Base-by-base conservation (phyloP, 129 eudicot species). In the Chrysanthemum seticuspe region DNA sequence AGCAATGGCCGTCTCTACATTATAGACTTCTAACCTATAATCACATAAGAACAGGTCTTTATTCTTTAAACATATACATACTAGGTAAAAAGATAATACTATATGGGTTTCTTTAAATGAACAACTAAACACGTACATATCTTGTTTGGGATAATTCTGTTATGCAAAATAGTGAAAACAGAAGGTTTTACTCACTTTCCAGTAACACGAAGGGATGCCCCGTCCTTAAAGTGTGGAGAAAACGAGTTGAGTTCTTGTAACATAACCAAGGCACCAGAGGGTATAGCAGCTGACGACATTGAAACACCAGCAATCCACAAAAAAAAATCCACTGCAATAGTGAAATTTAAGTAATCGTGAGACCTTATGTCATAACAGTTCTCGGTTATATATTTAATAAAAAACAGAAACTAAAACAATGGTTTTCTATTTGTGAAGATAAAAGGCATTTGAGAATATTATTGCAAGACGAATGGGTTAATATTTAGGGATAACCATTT, bases 201-300 rank as follows among this genome's bases (percentile, higher is more conserved):
- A 59, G 90, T 89, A 54, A 89, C 96, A 73, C 98, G 82, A 60
- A 89, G 82, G 2, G 98, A 89, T 5, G 85, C 89, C 58, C 96
- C 98, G 13, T 92, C 75, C 81, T 80, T 87, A 64, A 87, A 92
- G 19, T 81, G 83, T 7, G 88, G 85, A 9, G 95, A 85, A 74
- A 91, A 70, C 29, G 96, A 82, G 51, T 54, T 80, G 13, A 92
- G 83, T 70, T 92, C 95, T 80, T 87, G 81, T 67, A 92, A 27
- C 40, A 70, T 80, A 67, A 92, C 96, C 86, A 92, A 68, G 15
- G 89, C 85, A 76, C 98, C 98, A 49, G 86, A 79, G 34, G 78
- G 84, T 57, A 92, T 71, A 47, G 73, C 67, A 40, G 88, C 72
- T 25, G 92, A 71, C 18, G 89, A 79, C 96, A 91, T 91, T 76